Base-by-base conservation (phyloP, 139 green algal species). In the Astrephomene gubernaculifera region DNA sequence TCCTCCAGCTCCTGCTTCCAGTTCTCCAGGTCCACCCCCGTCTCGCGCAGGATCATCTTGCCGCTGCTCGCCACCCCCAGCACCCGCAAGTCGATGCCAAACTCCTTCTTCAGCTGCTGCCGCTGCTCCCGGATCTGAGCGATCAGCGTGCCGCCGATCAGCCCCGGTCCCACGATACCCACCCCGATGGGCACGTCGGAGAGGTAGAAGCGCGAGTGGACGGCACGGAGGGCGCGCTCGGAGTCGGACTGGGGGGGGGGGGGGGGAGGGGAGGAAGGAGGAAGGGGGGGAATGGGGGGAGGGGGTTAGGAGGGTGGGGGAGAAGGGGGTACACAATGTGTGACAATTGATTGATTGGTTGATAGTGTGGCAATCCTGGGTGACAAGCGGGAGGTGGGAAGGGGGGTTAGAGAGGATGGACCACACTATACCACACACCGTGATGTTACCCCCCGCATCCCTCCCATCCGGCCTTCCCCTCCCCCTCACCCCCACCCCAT, bases 121-220 rank as follows among this genome's bases (percentile, higher is more conserved):
- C 61, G 86, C 93, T 95, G 93, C 68, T 86, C 43, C 27, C 80
- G 53, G 14, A 87, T 69, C 93, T 99, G 97, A 0, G 93, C 68
- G 36, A 99, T 92, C 49, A 99, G 90, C 7, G 96, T 97, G 49
- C 85, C 85, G 2, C 97, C 97, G 60, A 99, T 97, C 36, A 98
- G 91, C 21, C 97, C 97, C 0, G 96, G 96, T 0, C 97, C 97
- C 31, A 99, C 92, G 12, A 99, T 71, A 35, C 93, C 97, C 22
- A 99, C 90, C 8, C 92, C 95, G 29, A 99, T 91, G 63, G 96
- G 90, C 75, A 97, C 95, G 52, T 96, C 92, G 0, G 94, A 94
- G 49, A 98, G 87, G 93, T 99, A 99, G 94, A 99, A 99, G 49
- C 96, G 92, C 35, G 89, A 92, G 86, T 99, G 97, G 81, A 99